Base-by-base conservation (phyloP, 169 alveolate species). In the Plasmodium fragile region DNA sequence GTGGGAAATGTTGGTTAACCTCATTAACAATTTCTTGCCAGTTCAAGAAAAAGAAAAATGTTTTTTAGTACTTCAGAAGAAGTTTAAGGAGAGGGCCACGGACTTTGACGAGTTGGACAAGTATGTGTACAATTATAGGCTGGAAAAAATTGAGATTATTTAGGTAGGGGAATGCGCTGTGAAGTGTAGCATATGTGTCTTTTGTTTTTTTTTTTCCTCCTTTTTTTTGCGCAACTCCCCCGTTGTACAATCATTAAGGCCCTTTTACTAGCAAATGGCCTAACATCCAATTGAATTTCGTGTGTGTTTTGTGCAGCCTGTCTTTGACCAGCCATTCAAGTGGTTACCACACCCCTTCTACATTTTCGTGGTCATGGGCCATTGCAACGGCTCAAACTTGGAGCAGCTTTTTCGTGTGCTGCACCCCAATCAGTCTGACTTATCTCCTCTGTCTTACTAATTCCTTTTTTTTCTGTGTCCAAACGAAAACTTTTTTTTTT, bases 11-110 rank as follows among this genome's bases (percentile, higher is more conserved):
- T 22, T 90, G 41, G 55, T 90, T 32, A 90, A 80, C 81, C 72
- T 90, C 32, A 90, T 90, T 34, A 90, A 90, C 45, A 90, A 79
- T 52, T 90, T 90, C n/a, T 70, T 90, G 28, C 94, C 94, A 13
- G 52, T 22, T 16, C 55, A 90, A 45, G 84, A 90, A 79, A 90
- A 53, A 53, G 94, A 90, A 41, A 90, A 90, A 34, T 79, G 94
- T 28, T 90, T 90, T 52, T 41, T 90, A 13, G 55, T 81, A 39
- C 41, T 90, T 49, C 81, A 70, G 34, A 90, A 90, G 36, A 90
- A n/a, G 75, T 90, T 90, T 69, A 90, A 75, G 65, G 82, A 90
- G 53, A 90, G 18, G 25, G 70, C 94, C 18, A 90, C 45, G 0
- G 52, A 80, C 28, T 90, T 90, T 70, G 79, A 90, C 36, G 92